Base-by-base conservation (phyloP, 768 basidiomycete species). In the Tulasnella sp. region DNA sequence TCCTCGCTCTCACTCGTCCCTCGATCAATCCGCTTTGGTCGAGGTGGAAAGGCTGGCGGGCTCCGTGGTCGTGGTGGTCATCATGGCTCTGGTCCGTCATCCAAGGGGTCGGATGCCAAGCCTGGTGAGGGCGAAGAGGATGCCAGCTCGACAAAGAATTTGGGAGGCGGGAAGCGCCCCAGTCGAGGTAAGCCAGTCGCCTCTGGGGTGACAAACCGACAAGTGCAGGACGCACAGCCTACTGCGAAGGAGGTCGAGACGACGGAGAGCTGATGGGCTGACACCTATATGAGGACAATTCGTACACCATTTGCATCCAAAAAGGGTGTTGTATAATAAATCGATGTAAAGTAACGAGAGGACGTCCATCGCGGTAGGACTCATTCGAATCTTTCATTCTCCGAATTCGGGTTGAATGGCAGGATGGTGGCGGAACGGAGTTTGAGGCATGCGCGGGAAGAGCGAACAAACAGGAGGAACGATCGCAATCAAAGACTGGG, bases 1-100 rank as follows among this genome's bases (percentile, higher is more conserved):
- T 86, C 85, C 78, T 85, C 89, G 41, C 86, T 90, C 83, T 87
- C 90, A 12, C 89, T 95, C 79, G 90, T 95, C 1, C 94, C 94
- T 4, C 86, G 90, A 3, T 89, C 92, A 0, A 89, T 95, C 60
- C 89, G 92, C 18, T 95, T 95, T 81, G 94, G 94, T 37, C 88
- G 93, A 50, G 94, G 94, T 0, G 91, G 91, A 4, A 90, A 88
- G 82, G 86, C 84, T 31, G 89, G 89, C 40, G 91, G 90, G 8
- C 90, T 92, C 81, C 87, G 42, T 22, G 82, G 75, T 42, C 41
- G 81, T 22, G 72, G 79, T 37, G 64, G 64, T 0, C 34, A 69
- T 69, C 64, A 69, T 28, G 64, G 64, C 28, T 28, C 31, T 20
- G 31, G 8, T 37, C 31, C 31, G 18, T 28, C 31, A 31, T 69